These are phyloP conservation scores for Cryphonectria parasitica DNA, from an alignment of 2,329 filamentous ascomycete species.

Conservation along the genomic window DNA sequence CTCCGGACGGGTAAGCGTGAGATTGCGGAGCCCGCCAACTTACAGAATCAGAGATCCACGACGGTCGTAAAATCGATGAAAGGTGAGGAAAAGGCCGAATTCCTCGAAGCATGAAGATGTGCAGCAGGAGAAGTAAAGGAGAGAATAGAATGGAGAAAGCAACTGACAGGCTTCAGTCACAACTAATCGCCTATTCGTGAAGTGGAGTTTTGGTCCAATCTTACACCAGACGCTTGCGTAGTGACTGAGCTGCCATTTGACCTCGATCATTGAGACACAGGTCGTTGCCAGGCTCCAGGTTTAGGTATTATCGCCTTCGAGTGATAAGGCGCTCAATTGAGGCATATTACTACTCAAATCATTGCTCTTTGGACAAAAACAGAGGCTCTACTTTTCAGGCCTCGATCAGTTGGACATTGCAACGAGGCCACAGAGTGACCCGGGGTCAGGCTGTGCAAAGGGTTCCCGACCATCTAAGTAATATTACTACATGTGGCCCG, in stretches of 20 bases:
- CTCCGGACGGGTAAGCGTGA: not conserved
- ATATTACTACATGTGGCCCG: constrained; percentile 6
- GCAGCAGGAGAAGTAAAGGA: not conserved
- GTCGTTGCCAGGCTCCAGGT: too few relatives aligned
- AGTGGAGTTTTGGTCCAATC: not conserved
- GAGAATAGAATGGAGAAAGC: not conserved
- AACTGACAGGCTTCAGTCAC: not conserved
- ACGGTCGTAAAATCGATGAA: not conserved
- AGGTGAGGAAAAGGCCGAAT: not conserved
- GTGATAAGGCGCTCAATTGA: not conserved
- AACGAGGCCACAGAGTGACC: not conserved
- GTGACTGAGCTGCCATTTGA: not conserved
- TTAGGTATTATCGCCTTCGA: not conserved
- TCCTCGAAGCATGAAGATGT: not conserved
- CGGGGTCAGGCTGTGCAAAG: not conserved
- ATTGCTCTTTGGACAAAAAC: not conserved
- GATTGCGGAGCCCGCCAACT: not conserved
- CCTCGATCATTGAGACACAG: not conserved
- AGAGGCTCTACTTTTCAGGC: not conserved
- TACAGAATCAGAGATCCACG: not conserved
- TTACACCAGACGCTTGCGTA: too few relatives aligned
- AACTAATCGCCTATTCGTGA: not conserved
- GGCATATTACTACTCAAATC: not conserved
- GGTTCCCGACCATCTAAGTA: not conserved
- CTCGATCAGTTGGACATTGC: not conserved